phyloP scores from a whole-genome alignment of 331 rosid species.

The Cydonia oblonga region DNA sequence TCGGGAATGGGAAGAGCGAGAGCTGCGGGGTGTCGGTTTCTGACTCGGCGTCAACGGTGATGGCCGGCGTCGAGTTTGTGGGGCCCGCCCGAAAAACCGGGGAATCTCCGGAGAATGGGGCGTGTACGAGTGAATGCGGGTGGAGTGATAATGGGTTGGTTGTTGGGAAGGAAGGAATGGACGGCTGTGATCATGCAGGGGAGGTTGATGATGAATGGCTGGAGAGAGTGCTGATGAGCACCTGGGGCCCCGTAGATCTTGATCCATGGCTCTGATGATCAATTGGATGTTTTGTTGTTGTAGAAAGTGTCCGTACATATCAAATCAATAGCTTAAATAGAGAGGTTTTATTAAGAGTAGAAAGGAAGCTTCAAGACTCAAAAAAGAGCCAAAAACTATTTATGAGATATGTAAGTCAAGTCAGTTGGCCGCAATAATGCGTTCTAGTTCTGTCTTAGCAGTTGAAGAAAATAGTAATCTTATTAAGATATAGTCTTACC shows the following conservation, averaged over 20 bases:
- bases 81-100: not conserved
- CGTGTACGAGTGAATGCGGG: not conserved
- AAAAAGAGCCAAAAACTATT: not conserved
- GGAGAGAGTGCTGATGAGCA: slow-evolving; percentile 24
- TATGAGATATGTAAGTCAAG: too few species aligned
- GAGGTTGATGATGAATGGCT: slow-evolving; percentile 50
- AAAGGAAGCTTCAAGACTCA: not conserved
- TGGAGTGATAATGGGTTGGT: not conserved
- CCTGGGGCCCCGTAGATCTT: slow-evolving; percentile 29
- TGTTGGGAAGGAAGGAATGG: slow-evolving; percentile 2
- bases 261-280: slow-evolving; percentile 23
- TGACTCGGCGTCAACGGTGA: slow-evolving; percentile 28
- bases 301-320: not conserved
- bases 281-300: not conserved
- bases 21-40: slow-evolving; percentile 42
- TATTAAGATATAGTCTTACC: not conserved
- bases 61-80: slow-evolving; percentile 27
- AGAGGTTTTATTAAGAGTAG: not conserved
- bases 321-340: not conserved
- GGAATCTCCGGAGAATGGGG: not conserved
- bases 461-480: too few species aligned
- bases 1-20: slow-evolving; percentile 12
- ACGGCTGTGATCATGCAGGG: slow-evolving; percentile 12
- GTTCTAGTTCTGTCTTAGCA: too few species aligned
- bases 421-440: too few species aligned